Evolutionary conservation across 1,139 yeast genomes (phyloP).

Genomic region (Arxiozyma heterogenica): DNA sequence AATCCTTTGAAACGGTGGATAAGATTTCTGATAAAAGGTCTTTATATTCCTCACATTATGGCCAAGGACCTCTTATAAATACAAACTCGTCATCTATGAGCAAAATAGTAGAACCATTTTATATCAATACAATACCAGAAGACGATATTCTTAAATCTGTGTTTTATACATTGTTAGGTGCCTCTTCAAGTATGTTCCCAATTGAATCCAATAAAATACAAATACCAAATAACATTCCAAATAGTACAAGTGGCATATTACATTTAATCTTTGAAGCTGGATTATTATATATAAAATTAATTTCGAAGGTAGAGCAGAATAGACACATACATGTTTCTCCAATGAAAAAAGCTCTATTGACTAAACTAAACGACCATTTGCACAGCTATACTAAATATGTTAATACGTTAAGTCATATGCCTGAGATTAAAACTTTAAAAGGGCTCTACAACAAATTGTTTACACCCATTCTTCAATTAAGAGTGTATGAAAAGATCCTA

Average conservation of each 20-base stretch:
- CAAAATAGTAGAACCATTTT: constrained; percentile 26
- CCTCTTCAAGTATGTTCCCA: constrained; percentile 55
- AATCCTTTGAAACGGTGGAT: constrained; percentile 33
- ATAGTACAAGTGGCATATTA: constrained; percentile 50
- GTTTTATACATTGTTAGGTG: constrained; percentile 62
- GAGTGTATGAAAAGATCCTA: constrained; percentile 45
- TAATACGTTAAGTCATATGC: constrained; percentile 41
- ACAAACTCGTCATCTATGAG: constrained; percentile 15
- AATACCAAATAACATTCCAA: constrained; percentile 48
- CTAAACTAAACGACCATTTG: constrained; percentile 48
- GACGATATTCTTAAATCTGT: constrained; percentile 46
- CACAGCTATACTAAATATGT: constrained; percentile 47
- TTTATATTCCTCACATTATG: constrained; percentile 19
- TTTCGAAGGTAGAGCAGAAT: constrained; percentile 29
- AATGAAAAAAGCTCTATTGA: constrained; percentile 53
- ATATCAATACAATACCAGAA: constrained; percentile 34
- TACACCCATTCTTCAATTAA: constrained; percentile 44
- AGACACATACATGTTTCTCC: constrained; percentile 37
- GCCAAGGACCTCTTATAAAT: constrained; percentile 9
- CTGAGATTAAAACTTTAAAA: constrained; percentile 29
- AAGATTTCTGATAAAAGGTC: constrained; percentile 33
- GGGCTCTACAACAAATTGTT: constrained; percentile 40
- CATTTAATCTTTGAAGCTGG: constrained; percentile 65
- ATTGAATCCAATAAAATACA: constrained; percentile 33
- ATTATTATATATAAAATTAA: constrained; percentile 47